Base-by-base conservation (phyloP, 306 rosid species). In the Rosa chinensis region DNA sequence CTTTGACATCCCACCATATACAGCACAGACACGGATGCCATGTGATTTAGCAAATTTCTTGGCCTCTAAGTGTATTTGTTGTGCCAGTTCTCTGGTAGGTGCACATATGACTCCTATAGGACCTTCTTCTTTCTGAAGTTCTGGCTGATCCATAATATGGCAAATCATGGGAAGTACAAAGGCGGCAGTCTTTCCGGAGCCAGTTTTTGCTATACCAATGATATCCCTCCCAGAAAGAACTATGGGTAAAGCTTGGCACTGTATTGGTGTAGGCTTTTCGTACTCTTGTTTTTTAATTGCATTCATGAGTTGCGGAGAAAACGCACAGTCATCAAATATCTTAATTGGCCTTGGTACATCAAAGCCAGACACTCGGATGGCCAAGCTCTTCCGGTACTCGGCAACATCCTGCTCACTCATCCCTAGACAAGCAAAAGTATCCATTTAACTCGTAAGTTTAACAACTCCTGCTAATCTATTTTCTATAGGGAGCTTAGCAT, bases 61-160 rank as follows among this genome's bases (percentile, higher is more conserved):
- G 61, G 90, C 75, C 88, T 95, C 99, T 12, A 95, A 68, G 83
- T 84, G 90, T 86, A 95, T 93, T 83, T 95, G 99, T 84, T 95
- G 98, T 2, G 99, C 99, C 55, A 95, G 78, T 73, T 95, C 99
- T 81, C 99, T 88, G 35, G 99, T 95, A 56, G 99, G 99, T 47
- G 99, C 99, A 83, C 99, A 95, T 64, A 95, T 93, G 11, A 95
- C 98, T 77, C 98, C 99, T 66, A 95, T 88, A n/a, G 99, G 98
- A 84, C 99, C 99, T 83, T 93, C 98, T 77, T 95, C 99, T 87
- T 95, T 95, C 86, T 79, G 87, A 82, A 93, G 98, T 83, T 95
- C 99, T 23, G 99, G 98, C 85, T 93, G 99, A 90, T 95, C 98
- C 96, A 95, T 93, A 75, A 93, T 93, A 87, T 95, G 99, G 61